Evolutionary conservation across 2,329 filamentous ascomycete genomes (phyloP).

Genomic region (Aureobasidium sp.): DNA sequence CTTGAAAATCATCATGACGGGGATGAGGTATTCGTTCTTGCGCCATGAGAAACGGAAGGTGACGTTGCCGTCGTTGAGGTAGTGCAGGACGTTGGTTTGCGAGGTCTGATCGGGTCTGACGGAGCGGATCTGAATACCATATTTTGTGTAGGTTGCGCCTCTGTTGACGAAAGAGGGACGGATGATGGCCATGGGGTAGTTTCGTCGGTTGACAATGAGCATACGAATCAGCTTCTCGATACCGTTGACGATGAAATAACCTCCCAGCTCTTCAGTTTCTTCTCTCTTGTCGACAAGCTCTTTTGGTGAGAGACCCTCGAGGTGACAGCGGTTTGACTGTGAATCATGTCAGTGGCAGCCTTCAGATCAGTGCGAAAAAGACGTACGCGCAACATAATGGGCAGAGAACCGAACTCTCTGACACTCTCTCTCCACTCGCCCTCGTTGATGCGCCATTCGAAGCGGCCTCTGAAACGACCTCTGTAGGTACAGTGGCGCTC

Average conservation of each 20-base stretch:
- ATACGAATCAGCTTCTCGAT: slow-evolving; percentile 95
- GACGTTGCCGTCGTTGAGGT: slow-evolving; percentile 89
- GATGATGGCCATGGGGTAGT: slow-evolving; percentile 91
- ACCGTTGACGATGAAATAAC: slow-evolving; percentile 96
- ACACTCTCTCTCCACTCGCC: slow-evolving; percentile 75
- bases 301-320: slow-evolving; percentile 76
- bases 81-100: slow-evolving; percentile 94
- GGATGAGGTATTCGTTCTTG: slow-evolving; percentile 94
- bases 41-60: slow-evolving; percentile 97
- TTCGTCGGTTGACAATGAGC: slow-evolving; percentile 80
- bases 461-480: slow-evolving; percentile 71
- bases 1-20: slow-evolving; percentile 94
- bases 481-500: slow-evolving; percentile 89
- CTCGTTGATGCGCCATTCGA: slow-evolving; percentile 83
- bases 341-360: slow-evolving; percentile 17
- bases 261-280: slow-evolving; percentile 90
- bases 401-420: slow-evolving; percentile 79
- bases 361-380: background rate
- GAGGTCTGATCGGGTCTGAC: slow-evolving; percentile 97
- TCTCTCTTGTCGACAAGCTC: slow-evolving; percentile 81
- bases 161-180: slow-evolving; percentile 83
- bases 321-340: slow-evolving; percentile 81
- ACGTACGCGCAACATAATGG: slow-evolving; percentile 82
- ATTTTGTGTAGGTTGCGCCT: slow-evolving; percentile 79
- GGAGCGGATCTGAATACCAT: slow-evolving; percentile 82